These are phyloP conservation scores for Pseudovirgaria hyperparasitica DNA, from an alignment of 2,329 filamentous ascomycete species.

Conservation along the genomic window DNA sequence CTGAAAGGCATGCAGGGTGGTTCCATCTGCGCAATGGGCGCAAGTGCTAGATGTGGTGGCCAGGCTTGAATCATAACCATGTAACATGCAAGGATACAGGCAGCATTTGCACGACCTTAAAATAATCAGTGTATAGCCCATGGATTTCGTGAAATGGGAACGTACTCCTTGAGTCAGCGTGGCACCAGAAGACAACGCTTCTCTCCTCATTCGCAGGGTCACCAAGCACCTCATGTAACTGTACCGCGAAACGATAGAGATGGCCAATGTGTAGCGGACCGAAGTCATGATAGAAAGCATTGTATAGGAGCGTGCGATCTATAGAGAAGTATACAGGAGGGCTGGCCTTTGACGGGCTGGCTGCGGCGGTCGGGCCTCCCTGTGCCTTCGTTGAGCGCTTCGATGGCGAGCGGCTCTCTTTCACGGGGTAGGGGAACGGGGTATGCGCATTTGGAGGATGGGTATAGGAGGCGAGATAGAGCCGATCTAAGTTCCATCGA, in stretches of 20 bases:
- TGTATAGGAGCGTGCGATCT: slow-evolving; percentile 86
- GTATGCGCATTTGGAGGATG: slow-evolving; percentile 70
- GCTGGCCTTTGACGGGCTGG: slow-evolving; percentile 38
- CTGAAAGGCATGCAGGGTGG: slow-evolving; percentile 98
- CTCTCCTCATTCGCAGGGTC: slow-evolving; percentile 82
- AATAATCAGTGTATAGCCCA: slow-evolving; percentile 10
- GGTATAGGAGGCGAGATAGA: slow-evolving; percentile 89
- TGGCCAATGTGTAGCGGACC: slow-evolving; percentile 95
- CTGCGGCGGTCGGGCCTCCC: slow-evolving; percentile 40
- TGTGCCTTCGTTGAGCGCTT: slow-evolving; percentile 60
- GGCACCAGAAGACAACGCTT: slow-evolving; percentile 92
- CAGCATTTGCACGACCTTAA: slow-evolving; percentile 80
- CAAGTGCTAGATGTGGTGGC: slow-evolving; percentile 89
- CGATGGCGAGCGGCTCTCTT: slow-evolving; percentile 52
- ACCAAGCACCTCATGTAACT: slow-evolving; percentile 88
- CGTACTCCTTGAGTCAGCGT: slow-evolving; percentile 78
- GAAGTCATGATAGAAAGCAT: slow-evolving; percentile 97
- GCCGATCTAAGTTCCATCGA: slow-evolving; percentile 50
- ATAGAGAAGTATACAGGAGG: slow-evolving; percentile 90
- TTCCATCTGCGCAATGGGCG: slow-evolving; percentile 91
- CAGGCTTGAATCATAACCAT: slow-evolving; percentile 98
- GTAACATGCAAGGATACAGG: slow-evolving; percentile 90
- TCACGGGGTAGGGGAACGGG: slow-evolving; percentile 66
- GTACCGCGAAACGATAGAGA: slow-evolving; percentile 88
- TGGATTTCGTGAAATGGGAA: slow-evolving; percentile 9